Conservation (phyloP, 2,329 filamentous ascomycete species). For the Berkeleyomyces basicola region DNA sequence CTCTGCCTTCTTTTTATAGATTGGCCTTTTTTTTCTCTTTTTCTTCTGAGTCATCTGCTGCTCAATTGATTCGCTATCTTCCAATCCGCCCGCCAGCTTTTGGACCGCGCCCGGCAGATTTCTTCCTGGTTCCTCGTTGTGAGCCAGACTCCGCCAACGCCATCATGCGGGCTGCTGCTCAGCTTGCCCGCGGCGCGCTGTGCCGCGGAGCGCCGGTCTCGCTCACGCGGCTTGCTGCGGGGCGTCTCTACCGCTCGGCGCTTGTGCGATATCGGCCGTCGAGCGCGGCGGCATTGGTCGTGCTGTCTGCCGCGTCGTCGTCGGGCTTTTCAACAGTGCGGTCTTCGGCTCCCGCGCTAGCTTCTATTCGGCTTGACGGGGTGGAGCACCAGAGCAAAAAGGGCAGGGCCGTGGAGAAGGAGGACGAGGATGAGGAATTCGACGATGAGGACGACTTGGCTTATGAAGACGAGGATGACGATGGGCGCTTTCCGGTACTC, state of each 20-base stretch:
- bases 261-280: not conserved
- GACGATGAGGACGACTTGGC: not conserved
- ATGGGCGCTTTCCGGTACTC: not conserved
- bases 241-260: not conserved
- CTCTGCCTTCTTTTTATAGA: not conserved
- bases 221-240: not conserved
- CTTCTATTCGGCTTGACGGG: not conserved
- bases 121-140: not conserved
- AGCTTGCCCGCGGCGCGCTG: not conserved
- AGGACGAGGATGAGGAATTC: not conserved
- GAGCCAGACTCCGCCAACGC: not conserved
- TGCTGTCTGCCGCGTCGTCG: not conserved
- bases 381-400: not conserved
- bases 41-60: not conserved
- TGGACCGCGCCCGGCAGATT: not conserved
- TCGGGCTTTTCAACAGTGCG: not conserved
- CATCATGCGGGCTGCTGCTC: not conserved
- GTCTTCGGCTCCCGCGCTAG: not conserved
- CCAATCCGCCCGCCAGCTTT: not conserved
- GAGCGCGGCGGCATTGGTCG: not conserved
- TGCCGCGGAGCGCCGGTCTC: not conserved
- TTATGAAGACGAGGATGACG: not conserved
- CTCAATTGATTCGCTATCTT: not conserved
- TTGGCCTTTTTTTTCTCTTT: not conserved
- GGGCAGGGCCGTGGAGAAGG: not conserved